phyloP scores from a whole-genome alignment of 2,329 filamentous ascomycete species.

The Teratosphaeria destructans region DNA sequence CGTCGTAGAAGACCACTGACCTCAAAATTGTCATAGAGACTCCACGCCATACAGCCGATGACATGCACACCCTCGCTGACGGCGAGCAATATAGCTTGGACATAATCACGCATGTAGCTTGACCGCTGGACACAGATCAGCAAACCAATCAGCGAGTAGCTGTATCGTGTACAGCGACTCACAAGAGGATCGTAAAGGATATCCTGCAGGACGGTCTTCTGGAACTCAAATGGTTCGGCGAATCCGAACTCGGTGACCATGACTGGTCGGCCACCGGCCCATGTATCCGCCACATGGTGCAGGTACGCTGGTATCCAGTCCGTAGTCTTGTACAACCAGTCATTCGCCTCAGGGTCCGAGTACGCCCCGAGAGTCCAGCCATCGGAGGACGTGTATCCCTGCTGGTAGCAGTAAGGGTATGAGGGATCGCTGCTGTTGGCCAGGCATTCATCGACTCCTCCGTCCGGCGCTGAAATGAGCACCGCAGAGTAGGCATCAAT shows the following conservation, averaged over 20 bases:
- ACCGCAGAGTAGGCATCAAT: slow-evolving; percentile 27
- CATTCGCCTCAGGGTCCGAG: background rate
- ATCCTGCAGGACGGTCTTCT: background rate
- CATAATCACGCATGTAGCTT: background rate
- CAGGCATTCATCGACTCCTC: slow-evolving; percentile 27
- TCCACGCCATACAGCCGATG: slow-evolving; percentile 42
- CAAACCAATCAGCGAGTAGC: background rate
- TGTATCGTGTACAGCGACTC: background rate
- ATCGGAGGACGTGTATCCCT: background rate
- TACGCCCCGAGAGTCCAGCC: background rate
- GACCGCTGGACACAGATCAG: background rate
- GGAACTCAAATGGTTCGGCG: background rate
- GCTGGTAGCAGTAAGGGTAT: slow-evolving; percentile 32
- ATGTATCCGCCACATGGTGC: background rate
- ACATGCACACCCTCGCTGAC: slow-evolving; percentile 43
- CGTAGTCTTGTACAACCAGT: background rate
- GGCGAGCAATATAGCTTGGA: background rate
- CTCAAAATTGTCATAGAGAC: background rate
- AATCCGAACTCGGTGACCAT: background rate
- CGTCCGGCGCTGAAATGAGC: slow-evolving; percentile 16
- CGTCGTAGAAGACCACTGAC: background rate
- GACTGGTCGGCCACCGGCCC: background rate
- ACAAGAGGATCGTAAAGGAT: background rate
- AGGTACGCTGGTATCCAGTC: background rate
- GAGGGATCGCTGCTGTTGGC: slow-evolving; percentile 29